Conservation (phyloP, 192 early-diverging fungal species). For the Coemansia sp. region DNA sequence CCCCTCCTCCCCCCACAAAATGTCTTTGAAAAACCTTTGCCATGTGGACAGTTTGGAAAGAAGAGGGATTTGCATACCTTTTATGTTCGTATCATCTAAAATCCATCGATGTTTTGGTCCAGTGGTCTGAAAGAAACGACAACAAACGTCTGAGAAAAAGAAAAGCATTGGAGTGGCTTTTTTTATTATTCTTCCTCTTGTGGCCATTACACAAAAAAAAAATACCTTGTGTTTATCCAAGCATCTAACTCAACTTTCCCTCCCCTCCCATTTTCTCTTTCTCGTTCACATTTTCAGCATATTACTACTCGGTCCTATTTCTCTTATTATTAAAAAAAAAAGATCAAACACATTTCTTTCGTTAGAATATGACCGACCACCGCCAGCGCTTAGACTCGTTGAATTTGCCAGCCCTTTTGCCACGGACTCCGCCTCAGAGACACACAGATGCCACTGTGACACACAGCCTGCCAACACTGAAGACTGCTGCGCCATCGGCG, state of each 20-base stretch:
- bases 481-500: background rate
- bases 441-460: background rate
- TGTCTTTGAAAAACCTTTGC: too few relatives aligned
- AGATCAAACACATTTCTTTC: too few relatives aligned
- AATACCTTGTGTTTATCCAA: background rate
- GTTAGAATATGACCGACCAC: background rate
- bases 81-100: background rate
- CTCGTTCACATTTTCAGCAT: background rate
- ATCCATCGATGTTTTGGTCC: too few relatives aligned
- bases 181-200: background rate
- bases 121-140: background rate
- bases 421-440: background rate
- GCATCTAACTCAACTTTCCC: background rate
- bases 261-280: constrained; percentile 3
- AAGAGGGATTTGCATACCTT: background rate
- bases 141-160: background rate
- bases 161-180: background rate
- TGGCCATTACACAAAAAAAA: background rate
- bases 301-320: background rate
- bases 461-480: background rate
- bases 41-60: background rate
- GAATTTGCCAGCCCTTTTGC: background rate
- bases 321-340: background rate
- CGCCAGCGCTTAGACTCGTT: background rate
- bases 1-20: too few relatives aligned